These are phyloP conservation scores for Termitomyces sp. DNA, from an alignment of 768 basidiomycete genomes.

Conservation along the genomic window DNA sequence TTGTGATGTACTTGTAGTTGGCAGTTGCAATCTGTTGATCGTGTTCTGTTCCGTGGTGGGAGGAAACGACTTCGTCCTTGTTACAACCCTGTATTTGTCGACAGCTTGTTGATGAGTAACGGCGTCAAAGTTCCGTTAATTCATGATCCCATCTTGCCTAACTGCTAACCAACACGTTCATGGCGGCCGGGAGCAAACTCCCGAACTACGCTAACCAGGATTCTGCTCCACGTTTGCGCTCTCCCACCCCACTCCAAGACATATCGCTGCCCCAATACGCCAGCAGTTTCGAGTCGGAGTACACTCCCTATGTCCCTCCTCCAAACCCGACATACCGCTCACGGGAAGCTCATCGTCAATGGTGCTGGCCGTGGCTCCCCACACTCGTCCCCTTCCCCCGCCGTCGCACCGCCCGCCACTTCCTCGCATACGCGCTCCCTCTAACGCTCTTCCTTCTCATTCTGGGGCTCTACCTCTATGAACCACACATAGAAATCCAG, in stretches of 20 bases:
- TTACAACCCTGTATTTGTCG: no score
- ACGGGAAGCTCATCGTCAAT: constrained; percentile 13
- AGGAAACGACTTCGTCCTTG: neutral
- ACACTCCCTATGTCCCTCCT: constrained; percentile 16
- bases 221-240: constrained; percentile 27
- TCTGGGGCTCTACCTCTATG: constrained; percentile 55
- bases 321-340: constrained; percentile 22
- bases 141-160: neutral
- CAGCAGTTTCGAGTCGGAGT: constrained; percentile 13
- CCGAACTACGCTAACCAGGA: constrained; percentile 40
- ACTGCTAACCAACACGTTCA: neutral
- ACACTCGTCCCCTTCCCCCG: constrained; percentile 21
- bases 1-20: neutral
- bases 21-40: constrained; percentile 5
- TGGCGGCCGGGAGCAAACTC: constrained; percentile 33
- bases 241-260: constrained; percentile 17
- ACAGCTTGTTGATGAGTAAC: no score
- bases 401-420: constrained; percentile 25
- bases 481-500: constrained; percentile 82
- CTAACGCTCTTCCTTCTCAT: constrained; percentile 33
- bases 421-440: constrained; percentile 31
- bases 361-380: constrained; percentile 15
- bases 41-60: neutral
- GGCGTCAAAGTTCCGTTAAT: neutral
- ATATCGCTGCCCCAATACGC: constrained; percentile 16